Percentiles rank a stretch among this genome's conserved stretches.
These are phyloP conservation scores for Garcia nutans DNA, from an alignment of 345 rosid genomes.

Conservation along the genomic window DNA sequence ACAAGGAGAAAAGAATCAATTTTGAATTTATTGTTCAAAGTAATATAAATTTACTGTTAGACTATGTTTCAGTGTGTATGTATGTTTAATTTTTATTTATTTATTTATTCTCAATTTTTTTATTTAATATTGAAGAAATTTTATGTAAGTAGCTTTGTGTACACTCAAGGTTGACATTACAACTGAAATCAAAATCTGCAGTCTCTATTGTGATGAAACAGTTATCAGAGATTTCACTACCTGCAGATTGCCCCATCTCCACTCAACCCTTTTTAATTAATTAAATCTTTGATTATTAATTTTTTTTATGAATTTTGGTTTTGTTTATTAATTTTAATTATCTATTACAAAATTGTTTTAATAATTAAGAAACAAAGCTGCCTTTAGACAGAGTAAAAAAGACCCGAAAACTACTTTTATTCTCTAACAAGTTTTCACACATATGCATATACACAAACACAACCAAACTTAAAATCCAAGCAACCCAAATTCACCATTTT, in stretches of 20 bases:
- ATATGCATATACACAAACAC: conserved; percentile 21
- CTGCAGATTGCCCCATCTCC: conserved; percentile 57
- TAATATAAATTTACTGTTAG: no score
- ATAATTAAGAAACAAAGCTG: conserved; percentile 19
- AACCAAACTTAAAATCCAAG: conserved; percentile 65
- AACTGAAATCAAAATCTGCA: conserved; percentile 36
- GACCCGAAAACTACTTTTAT: conserved; percentile 41
- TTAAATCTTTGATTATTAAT: conserved; percentile 13
- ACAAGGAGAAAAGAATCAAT: no score
- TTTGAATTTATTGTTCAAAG: no score
- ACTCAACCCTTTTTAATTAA: conserved; percentile 45
- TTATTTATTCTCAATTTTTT: neutral
- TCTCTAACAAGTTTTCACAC: conserved; percentile 42
- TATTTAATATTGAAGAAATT: neutral
- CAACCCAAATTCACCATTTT: conserved; percentile 25
- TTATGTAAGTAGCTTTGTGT: conserved; percentile 39
- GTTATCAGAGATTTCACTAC: conserved; percentile 7
- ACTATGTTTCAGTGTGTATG: no score
- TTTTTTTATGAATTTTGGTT: neutral
- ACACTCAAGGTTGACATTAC: conserved; percentile 70
- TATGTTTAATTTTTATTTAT: neutral
- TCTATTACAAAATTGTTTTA: conserved; percentile 12
- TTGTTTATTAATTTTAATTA: no score
- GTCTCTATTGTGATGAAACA: conserved; percentile 35
- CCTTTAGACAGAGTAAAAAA: conserved; percentile 27